These are phyloP conservation scores for Batkoa obscura DNA, from an alignment of 371 early-diverging fungal species.

Conservation along the genomic window DNA sequence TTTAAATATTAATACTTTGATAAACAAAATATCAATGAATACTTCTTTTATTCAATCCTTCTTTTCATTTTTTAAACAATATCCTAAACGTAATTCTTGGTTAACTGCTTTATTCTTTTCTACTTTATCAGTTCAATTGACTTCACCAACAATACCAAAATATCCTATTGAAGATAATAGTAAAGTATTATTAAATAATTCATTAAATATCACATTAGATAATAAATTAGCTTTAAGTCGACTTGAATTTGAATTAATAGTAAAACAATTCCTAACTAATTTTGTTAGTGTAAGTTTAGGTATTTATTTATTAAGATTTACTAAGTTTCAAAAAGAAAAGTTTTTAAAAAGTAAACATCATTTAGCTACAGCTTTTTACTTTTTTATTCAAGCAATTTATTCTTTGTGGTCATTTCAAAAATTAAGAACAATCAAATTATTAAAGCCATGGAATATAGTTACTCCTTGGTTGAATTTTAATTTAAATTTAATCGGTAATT, in stretches of 20 bases:
- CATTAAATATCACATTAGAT: neutral
- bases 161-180: neutral
- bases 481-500: neutral
- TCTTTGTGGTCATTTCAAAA: neutral
- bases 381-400: neutral
- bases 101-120: neutral
- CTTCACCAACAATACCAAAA: neutral
- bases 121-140: neutral
- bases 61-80: neutral
- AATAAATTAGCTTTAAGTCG: neutral
- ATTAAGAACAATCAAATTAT: neutral
- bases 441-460: neutral
- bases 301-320: neutral
- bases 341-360: neutral
- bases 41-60: too few species aligned
- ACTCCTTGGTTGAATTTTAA: constrained; percentile 1
- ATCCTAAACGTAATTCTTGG: neutral
- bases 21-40: too few species aligned
- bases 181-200: neutral
- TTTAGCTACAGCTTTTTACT: neutral
- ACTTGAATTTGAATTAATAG: neutral
- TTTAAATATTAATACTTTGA: too few species aligned
- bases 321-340: neutral
- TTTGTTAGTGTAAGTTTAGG: neutral
- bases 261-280: neutral